These are phyloP conservation scores for Microdochium nivale DNA, from an alignment of 2,329 filamentous ascomycete genomes.

Conservation along the genomic window DNA sequence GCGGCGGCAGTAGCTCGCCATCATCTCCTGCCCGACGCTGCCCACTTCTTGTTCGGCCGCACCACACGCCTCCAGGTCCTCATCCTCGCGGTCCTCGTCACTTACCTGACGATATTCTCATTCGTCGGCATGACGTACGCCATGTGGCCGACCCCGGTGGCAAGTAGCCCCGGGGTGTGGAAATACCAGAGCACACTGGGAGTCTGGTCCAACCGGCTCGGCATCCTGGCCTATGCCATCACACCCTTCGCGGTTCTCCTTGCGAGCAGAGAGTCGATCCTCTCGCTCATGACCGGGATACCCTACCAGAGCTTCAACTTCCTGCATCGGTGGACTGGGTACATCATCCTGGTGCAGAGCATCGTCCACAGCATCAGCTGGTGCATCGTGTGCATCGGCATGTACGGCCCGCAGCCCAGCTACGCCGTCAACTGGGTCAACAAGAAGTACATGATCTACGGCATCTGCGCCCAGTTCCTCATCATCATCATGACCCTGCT, in stretches of 20 bases:
- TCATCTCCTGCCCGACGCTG: conserved; percentile 53
- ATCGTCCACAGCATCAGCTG: conserved; percentile 63
- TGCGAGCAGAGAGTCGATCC: conserved; percentile 59
- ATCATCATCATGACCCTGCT: conserved; percentile 52
- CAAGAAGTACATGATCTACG: conserved; percentile 65
- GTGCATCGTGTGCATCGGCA: conserved; percentile 54
- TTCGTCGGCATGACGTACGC: conserved; percentile 62
- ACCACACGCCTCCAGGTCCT: conserved; percentile 61
- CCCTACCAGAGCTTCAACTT: conserved; percentile 75
- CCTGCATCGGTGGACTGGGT: conserved; percentile 67
- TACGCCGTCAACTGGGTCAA: conserved; percentile 47
- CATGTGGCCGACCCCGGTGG: conserved; percentile 63
- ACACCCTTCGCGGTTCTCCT: conserved; percentile 63
- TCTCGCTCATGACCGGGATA: conserved; percentile 62
- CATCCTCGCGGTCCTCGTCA: conserved; percentile 46
- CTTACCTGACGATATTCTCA: conserved; percentile 59
- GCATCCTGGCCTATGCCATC: conserved; percentile 63
- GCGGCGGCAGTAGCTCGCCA: conserved; percentile 32
- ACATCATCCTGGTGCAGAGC: conserved; percentile 62
- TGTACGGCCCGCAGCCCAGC: conserved; percentile 65
- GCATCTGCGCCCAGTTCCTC: conserved; percentile 58
- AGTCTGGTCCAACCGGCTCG: conserved; percentile 60
- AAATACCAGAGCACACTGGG: conserved; percentile 60
- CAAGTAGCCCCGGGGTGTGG: conserved; percentile 40
- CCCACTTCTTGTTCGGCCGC: conserved; percentile 53